phyloP scores from a whole-genome alignment of 345 rosid genomes.

The Iberis pinnata region DNA sequence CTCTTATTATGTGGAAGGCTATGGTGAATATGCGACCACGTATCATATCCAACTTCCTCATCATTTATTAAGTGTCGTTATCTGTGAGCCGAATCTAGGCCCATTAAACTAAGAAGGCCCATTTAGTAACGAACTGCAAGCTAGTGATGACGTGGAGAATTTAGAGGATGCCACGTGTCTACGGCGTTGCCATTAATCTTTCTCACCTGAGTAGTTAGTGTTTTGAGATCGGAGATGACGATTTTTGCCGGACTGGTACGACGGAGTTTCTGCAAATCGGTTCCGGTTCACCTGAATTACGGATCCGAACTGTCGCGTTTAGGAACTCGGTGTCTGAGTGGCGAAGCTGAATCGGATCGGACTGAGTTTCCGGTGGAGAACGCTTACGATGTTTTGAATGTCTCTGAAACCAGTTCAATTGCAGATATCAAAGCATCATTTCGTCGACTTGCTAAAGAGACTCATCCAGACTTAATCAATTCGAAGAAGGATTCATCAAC shows the following conservation, averaged over 20 bases:
- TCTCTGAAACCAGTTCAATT: slow-evolving; percentile 59
- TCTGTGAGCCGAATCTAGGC: not conserved
- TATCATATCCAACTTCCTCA: slow-evolving; percentile 11
- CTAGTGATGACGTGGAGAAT: too few relatives aligned
- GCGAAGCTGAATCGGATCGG: slow-evolving; percentile 42
- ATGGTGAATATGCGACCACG: slow-evolving; percentile 22
- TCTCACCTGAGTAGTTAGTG: not conserved
- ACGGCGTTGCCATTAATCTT: not conserved
- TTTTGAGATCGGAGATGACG: slow-evolving; percentile 23
- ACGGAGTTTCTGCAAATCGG: slow-evolving; percentile 19
- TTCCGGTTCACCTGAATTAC: slow-evolving; percentile 20
- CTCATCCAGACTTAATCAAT: slow-evolving; percentile 75
- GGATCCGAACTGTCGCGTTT: slow-evolving; percentile 6
- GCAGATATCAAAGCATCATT: slow-evolving; percentile 84
- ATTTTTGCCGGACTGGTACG: slow-evolving; percentile 31
- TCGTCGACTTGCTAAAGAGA: slow-evolving; percentile 72
- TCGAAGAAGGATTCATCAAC: slow-evolving; percentile 39
- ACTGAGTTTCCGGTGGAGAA: slow-evolving; percentile 50
- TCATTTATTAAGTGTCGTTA: not conserved
- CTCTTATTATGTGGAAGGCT: not conserved
- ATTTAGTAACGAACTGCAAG: too few relatives aligned
- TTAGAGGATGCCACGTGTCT: too few relatives aligned
- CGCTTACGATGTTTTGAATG: slow-evolving; percentile 70
- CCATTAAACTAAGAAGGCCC: slow-evolving; percentile 14
- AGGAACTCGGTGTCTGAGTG: slow-evolving; percentile 39